These are phyloP conservation scores for Helminthosporium solani DNA, from an alignment of 2,329 filamentous ascomycete genomes.

Conservation along the genomic window DNA sequence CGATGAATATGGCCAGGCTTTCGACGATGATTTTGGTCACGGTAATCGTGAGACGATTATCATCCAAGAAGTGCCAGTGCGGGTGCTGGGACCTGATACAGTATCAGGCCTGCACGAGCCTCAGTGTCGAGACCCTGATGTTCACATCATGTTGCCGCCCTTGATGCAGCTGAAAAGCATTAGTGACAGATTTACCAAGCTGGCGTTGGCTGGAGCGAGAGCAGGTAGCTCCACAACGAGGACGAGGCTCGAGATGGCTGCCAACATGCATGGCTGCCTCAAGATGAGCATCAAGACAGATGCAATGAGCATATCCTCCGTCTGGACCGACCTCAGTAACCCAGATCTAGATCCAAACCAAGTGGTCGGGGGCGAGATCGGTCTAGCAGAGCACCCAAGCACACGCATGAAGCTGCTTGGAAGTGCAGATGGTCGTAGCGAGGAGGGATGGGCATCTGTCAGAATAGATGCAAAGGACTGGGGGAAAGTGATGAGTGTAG, in stretches of 20 bases:
- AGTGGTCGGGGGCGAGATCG: conserved; percentile 64
- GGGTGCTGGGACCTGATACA: conserved; percentile 77
- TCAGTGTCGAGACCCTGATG: conserved; percentile 83
- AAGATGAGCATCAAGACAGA: conserved; percentile 80
- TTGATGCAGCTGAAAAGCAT: conserved; percentile 89
- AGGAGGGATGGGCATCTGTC: conserved; percentile 84
- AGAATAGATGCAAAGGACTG: conserved; percentile 92
- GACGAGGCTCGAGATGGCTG: conserved; percentile 75
- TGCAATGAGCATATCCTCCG: conserved; percentile 77
- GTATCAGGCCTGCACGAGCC: conserved; percentile 96
- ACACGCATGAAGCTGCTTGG: conserved; percentile 68
- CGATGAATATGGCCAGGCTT: conserved; percentile 27
- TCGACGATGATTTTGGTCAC: conserved; percentile 37
- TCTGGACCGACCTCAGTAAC: conserved; percentile 84
- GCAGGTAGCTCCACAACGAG: conserved; percentile 27
- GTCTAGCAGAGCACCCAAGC: conserved; percentile 76
- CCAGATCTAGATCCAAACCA: conserved; percentile 80
- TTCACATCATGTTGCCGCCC: conserved; percentile 87
- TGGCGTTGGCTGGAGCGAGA: conserved; percentile 51
- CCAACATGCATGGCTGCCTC: conserved; percentile 91
- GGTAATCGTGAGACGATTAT: conserved; percentile 84
- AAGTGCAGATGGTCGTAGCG: conserved; percentile 62
- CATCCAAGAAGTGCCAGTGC: conserved; percentile 93
- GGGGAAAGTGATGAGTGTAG: conserved; percentile 91
- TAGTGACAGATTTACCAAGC: conserved; percentile 90